Evolutionary conservation across 1,139 yeast species (phyloP), one percentile per base, ranked within the genome.

Genomic region (Neolecta irregularis): DNA sequence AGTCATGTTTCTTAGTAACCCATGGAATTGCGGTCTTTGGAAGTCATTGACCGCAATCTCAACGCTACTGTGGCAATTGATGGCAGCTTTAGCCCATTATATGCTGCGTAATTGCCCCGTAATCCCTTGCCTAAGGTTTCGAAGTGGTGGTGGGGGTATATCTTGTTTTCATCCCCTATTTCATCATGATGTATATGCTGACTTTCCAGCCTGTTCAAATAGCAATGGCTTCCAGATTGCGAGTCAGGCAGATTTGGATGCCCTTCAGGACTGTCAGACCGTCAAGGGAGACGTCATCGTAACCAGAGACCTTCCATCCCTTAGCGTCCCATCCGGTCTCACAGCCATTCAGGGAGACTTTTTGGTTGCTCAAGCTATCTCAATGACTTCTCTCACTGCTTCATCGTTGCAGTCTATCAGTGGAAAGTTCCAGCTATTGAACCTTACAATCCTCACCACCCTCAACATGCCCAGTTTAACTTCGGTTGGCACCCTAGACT

Each of bases 301-400:
- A 42, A 81, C 85, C 61, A n/a, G n/a, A n/a, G n/a, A n/a, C n/a
- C n/a, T n/a, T n/a, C 58, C 55, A 35, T 59, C 75, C 40, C 49
- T 67, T 44, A 41, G 47, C 26, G 55, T 54, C 26, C 60, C 69
- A 44, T 64, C 62, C 44, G 68, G 69, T 45, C 71, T 74, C 46
- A 61, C 76, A 61, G 72, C 68, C 51, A 62, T 88, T 49, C 70
- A 70, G 55, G 98, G 96, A 63, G 68, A 72, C 53, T 64, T 88
- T 54, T 58, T 57, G 41, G 64, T 80, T 52, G 59, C 55, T 56
- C 76, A 78, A 54, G 76, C 81, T 46, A 67, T 83, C 40, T 46
- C 57, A 37, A 69, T 88, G 53, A 50, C 62, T 41, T 53, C 70
- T 31, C 65, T 88, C 57, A 59, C 73, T 48, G 96, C 95, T 39